Conservation (phyloP, 1,284 basidiomycete genomes). For the Laetiporus sulphureus region DNA sequence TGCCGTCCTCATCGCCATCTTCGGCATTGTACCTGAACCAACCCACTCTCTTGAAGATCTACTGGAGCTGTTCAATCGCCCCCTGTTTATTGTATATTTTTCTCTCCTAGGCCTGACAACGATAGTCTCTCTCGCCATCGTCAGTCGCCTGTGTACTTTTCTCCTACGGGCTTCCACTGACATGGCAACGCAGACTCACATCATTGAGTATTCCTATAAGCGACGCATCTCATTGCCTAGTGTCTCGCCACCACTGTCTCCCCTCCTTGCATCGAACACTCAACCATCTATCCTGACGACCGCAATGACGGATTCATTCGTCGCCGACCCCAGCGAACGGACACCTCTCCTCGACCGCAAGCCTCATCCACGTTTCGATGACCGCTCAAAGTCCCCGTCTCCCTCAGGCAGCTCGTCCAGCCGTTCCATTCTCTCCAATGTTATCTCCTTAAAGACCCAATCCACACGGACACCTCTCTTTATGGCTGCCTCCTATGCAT, state of each 20-base stretch:
- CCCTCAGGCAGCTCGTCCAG: constrained; percentile 22
- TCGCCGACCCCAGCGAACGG: constrained; percentile 40
- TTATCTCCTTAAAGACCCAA: constrained; percentile 21
- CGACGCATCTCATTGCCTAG: constrained; percentile 27
- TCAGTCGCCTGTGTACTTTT: constrained; percentile 33
- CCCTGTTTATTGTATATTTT: constrained; percentile 81
- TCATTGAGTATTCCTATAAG: constrained; percentile 42
- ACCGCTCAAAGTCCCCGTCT: constrained; percentile 17
- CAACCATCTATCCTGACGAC: constrained; percentile 24
- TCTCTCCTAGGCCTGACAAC: constrained; percentile 63
- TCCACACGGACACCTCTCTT: constrained; percentile 50
- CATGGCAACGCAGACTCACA: constrained; percentile 39
- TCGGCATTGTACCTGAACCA: constrained; percentile 89
- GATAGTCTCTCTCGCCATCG: constrained; percentile 53
- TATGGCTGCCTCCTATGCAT: constrained; percentile 84
- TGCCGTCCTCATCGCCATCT: constrained; percentile 86
- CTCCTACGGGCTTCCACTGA: constrained; percentile 7
- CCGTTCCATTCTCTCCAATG: constrained; percentile 20
- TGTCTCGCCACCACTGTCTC: constrained; percentile 27
- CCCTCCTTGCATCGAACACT: constrained; percentile 23
- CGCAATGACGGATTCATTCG: constrained; percentile 23
- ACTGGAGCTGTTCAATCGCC: constrained; percentile 70
- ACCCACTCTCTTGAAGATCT: constrained; percentile 89
- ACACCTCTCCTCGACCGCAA: constrained; percentile 57
- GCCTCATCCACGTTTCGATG: constrained; percentile 14